phyloP scores from a whole-genome alignment of 169 alveolate species.

The Plasmodium knowlesi region DNA sequence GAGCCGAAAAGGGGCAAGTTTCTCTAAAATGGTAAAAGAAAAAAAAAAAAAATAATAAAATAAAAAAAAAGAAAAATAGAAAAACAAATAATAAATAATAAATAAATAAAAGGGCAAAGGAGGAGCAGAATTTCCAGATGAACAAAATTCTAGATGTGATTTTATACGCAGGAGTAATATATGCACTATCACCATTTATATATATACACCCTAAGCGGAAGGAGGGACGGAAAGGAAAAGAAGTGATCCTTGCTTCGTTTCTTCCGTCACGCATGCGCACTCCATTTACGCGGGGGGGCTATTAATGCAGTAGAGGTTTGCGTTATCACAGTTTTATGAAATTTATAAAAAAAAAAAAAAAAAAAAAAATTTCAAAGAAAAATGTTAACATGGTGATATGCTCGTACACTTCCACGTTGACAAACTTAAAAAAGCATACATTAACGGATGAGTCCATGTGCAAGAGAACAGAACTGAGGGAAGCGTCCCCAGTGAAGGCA shows the following conservation, averaged over 20 bases:
- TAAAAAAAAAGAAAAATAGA: too few relatives aligned
- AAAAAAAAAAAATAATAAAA: too few relatives aligned
- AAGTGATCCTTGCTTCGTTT: not conserved
- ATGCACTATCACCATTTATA: not conserved
- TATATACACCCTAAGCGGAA: not conserved
- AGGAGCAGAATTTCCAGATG: not conserved
- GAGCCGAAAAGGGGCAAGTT: not conserved
- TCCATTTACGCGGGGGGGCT: not conserved
- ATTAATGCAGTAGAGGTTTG: not conserved
- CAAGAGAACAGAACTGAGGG: not conserved
- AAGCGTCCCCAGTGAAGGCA: not conserved
- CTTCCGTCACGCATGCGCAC: not conserved
- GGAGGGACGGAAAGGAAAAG: not conserved
- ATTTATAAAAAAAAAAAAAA: too few relatives aligned
- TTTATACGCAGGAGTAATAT: not conserved
- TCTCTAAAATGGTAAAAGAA: not conserved
- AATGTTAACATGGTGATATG: not conserved
- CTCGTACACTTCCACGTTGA: too few relatives aligned
- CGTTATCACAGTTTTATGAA: not conserved
- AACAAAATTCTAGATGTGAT: not conserved
- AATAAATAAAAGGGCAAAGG: not conserved
- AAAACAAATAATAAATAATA: too few relatives aligned
- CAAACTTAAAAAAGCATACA: not conserved
- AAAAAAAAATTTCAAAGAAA: too few relatives aligned
- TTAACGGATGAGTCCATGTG: not conserved